A percentile compares a stretch with the other conserved stretches of the same genome.
Conservation (phyloP, 2,329 filamentous ascomycete species). For the Colletotrichum sansevieriae region DNA sequence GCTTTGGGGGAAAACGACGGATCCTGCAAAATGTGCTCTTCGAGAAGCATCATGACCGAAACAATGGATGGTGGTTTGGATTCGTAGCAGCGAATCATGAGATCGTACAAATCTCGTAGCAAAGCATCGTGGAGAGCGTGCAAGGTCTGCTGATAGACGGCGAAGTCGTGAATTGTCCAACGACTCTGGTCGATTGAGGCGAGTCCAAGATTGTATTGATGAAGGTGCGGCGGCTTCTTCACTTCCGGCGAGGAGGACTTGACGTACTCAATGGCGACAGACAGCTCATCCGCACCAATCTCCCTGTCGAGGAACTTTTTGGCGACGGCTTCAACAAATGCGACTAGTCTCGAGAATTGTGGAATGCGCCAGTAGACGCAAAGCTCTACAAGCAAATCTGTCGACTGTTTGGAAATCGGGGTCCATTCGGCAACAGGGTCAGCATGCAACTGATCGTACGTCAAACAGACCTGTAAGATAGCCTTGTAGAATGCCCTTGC, state of each 20-base stretch:
- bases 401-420: slow-evolving; percentile 80
- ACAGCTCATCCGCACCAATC: slow-evolving; percentile 83
- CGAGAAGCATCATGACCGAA: slow-evolving; percentile 82
- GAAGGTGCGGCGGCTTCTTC: slow-evolving; percentile 72
- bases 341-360: slow-evolving; percentile 81
- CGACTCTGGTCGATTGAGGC: slow-evolving; percentile 68
- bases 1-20: slow-evolving; percentile 78
- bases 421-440: slow-evolving; percentile 62
- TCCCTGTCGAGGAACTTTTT: slow-evolving; percentile 90
- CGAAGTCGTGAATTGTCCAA: slow-evolving; percentile 79
- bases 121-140: slow-evolving; percentile 83
- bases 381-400: slow-evolving; percentile 87
- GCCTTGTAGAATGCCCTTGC: slow-evolving; percentile 86
- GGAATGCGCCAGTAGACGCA: slow-evolving; percentile 91
- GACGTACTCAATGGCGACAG: slow-evolving; percentile 84
- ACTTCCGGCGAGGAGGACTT: slow-evolving; percentile 78
- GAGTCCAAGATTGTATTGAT: slow-evolving; percentile 64
- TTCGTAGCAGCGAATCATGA: slow-evolving; percentile 91
- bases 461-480: slow-evolving; percentile 82
- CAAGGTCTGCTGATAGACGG: slow-evolving; percentile 81
- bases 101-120: slow-evolving; percentile 86
- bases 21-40: slow-evolving; percentile 85
- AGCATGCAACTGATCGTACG: slow-evolving; percentile 71
- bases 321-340: slow-evolving; percentile 86
- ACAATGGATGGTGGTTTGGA: slow-evolving; percentile 86